A percentile compares a stretch with the other conserved stretches of the same genome.
These are phyloP conservation scores for Thyridium curvatum DNA, from an alignment of 2,329 filamentous ascomycete genomes.

Conservation along the genomic window DNA sequence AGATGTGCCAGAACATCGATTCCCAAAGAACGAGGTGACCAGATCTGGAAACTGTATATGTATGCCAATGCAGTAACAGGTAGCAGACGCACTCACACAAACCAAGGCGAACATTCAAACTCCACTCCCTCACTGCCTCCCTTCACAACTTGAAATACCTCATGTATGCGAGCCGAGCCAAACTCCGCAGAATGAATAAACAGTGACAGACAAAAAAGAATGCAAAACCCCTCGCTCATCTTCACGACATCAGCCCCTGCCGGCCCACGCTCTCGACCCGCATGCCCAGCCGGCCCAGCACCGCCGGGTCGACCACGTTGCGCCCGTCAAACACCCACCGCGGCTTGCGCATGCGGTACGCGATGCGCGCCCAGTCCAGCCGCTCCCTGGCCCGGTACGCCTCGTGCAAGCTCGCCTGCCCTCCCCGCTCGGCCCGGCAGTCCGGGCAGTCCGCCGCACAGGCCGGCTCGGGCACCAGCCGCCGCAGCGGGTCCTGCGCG, in stretches of 20 bases:
- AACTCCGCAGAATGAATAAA: too few relatives aligned
- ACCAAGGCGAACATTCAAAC: too few relatives aligned
- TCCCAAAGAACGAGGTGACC: too few relatives aligned
- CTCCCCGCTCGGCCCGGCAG: constrained; percentile 28
- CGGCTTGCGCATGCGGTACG: constrained; percentile 42
- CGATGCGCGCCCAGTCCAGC: constrained; percentile 46
- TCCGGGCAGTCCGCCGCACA: constrained; percentile 43
- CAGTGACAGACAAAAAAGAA: too few relatives aligned
- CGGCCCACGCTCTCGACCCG: constrained; percentile 47
- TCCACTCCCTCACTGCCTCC: too few relatives aligned
- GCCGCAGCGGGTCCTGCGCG: constrained; percentile 35
- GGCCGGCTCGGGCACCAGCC: constrained; percentile 35
- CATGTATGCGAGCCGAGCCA: too few relatives aligned
- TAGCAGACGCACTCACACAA: too few relatives aligned
- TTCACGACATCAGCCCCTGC: constrained; percentile 17
- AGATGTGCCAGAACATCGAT: too few relatives aligned
- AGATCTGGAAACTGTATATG: too few relatives aligned
- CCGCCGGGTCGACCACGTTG: constrained; percentile 41
- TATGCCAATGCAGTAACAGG: too few relatives aligned
- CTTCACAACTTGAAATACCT: too few relatives aligned
- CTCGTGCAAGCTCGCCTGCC: constrained; percentile 17
- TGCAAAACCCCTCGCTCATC: too few relatives aligned
- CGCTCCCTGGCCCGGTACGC: constrained; percentile 40
- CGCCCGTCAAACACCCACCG: constrained; percentile 53
- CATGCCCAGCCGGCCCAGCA: constrained; percentile 43